Base-by-base conservation (phyloP, 2,329 filamentous ascomycete species). In the Xylariaceae sp. region DNA sequence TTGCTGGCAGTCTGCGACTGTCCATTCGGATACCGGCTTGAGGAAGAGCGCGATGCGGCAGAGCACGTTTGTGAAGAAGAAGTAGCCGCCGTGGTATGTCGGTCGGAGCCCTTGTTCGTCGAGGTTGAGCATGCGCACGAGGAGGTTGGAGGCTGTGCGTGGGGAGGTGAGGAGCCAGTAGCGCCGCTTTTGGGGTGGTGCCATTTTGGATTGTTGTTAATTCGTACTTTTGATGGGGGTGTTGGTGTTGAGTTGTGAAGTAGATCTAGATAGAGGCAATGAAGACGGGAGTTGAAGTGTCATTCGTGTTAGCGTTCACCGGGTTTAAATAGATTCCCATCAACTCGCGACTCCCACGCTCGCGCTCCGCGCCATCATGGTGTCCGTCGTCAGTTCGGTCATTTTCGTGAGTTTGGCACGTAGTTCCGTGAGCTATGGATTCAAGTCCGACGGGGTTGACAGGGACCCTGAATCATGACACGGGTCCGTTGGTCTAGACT, bases 101-200 rank as follows among this genome's bases (percentile, higher is more conserved):
- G 62, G 53, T 39, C 62, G 58, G 3, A 62, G 58, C 1, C 30
- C 51, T 35, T 65, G 64, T 13, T 56, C 58, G 5, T 64, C 60
- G 1, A 65, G 50, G 15, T 65, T 65, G 17, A 65, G 47, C 5
- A 65, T 55, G 35, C 56, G 55, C 7, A 65, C 55, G 10, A 65
- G n/a, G 55, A 65, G 47, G 56, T 64, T 64, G n/a, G 62, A 64
- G 6, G 64, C 64, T 2, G 64, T 65, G 34, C 64, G 62, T 53
- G 64, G 64, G 54, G 61, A 61, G 6, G 62, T 64, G 39, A 65
- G 55, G 42, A 65, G 60, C 64, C 62, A 65, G 56, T 61, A 59
- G 17, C 63, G 62, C 53, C 57, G 49, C 50, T 53, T 53, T 39
- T 53, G 55, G 8, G 59, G 30, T 4, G 23, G 23, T 5, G 23